Evolutionary conservation across 371 early-diverging fungal species (phyloP).

Genomic region (Blakeslea trispora): DNA sequence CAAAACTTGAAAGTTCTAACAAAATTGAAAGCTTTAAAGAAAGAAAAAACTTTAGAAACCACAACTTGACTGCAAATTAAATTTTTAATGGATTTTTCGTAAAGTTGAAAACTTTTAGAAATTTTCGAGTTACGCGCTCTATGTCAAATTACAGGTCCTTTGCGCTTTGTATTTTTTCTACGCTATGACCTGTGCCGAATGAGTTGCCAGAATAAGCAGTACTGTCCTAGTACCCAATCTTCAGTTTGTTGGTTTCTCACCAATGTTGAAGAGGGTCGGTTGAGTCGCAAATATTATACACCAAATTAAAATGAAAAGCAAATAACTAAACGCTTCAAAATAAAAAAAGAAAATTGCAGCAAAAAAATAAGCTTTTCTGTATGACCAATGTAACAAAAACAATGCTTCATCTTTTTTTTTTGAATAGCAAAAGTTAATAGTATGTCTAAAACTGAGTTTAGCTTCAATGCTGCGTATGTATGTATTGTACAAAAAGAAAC

Average conservation of each 20-base stretch:
- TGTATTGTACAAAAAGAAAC: too few relatives aligned
- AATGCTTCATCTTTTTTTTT: too few relatives aligned
- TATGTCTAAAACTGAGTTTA: too few relatives aligned
- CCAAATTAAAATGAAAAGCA: slow-evolving; percentile 10
- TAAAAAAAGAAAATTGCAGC: too few relatives aligned
- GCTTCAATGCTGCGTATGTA: too few relatives aligned
- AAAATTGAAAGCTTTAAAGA: too few relatives aligned
- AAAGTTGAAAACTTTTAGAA: neutral
- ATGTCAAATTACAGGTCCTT: slow-evolving; percentile 32
- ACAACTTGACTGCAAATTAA: slow-evolving; percentile 8
- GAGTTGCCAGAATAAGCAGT: slow-evolving; percentile 21
- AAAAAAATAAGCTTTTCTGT: too few relatives aligned
- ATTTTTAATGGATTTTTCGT: neutral
- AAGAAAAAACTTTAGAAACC: neutral
- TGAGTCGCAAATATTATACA: slow-evolving; percentile 21
- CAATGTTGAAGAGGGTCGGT: slow-evolving; percentile 25
- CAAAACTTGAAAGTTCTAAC: too few relatives aligned
- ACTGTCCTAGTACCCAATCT: slow-evolving; percentile 30
- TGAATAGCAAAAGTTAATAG: too few relatives aligned
- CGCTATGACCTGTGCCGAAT: slow-evolving; percentile 26
- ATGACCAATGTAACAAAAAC: too few relatives aligned
- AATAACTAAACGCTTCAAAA: too few relatives aligned
- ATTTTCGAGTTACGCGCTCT: slow-evolving; percentile 25
- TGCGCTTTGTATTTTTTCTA: slow-evolving; percentile 5
- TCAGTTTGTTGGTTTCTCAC: slow-evolving; percentile 9